Conservation (phyloP, 106 monocot species). For the Gastrodia elata region DNA sequence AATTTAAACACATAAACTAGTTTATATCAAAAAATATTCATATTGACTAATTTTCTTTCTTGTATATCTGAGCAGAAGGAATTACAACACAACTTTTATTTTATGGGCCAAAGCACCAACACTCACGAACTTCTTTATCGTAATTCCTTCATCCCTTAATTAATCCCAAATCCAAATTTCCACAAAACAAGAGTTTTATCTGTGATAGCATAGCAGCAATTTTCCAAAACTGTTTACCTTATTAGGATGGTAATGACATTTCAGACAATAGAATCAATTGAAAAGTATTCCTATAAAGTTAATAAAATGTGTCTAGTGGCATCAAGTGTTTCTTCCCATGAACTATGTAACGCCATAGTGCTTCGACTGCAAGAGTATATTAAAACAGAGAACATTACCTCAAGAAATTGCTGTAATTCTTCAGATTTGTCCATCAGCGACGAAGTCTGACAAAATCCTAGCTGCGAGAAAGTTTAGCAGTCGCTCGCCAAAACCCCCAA, state of each 20-base stretch:
- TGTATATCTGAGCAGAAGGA: background rate
- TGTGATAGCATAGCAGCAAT: background rate
- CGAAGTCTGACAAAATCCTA: background rate
- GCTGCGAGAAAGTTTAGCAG: too few relatives aligned
- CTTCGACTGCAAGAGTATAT: background rate
- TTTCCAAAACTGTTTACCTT: background rate
- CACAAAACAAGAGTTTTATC: background rate
- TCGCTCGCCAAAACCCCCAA: too few relatives aligned
- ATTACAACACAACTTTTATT: background rate
- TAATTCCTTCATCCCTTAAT: background rate
- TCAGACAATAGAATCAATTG: background rate
- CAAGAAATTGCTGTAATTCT: slow-evolving; percentile 1
- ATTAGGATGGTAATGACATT: background rate
- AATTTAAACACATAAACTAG: too few relatives aligned
- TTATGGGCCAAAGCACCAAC: background rate
- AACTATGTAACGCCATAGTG: background rate
- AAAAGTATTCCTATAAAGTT: too few relatives aligned
- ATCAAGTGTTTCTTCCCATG: too few relatives aligned
- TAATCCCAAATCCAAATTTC: background rate
- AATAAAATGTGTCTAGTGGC: too few relatives aligned
- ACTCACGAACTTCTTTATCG: background rate
- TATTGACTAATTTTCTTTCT: background rate
- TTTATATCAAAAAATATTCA: too few relatives aligned
- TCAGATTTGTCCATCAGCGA: background rate
- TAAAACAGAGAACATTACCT: background rate